These are phyloP conservation scores for Hypoxylon crocopeplum DNA, from an alignment of 495 filamentous ascomycete species.

Conservation along the genomic window DNA sequence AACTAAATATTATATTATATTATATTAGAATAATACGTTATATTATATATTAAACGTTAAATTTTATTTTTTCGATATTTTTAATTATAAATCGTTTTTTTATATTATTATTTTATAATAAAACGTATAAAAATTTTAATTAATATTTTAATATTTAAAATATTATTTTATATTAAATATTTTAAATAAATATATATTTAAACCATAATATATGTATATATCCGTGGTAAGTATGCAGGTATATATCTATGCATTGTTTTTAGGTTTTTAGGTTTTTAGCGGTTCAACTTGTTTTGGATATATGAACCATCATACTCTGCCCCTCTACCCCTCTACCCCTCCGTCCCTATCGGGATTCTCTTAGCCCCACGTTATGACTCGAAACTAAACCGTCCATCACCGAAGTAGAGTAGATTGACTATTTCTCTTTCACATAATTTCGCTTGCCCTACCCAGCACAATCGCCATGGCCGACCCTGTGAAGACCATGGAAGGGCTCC, in stretches of 20 bases:
- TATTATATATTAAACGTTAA: neutral
- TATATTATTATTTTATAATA: neutral
- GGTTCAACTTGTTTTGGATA: too few relatives aligned
- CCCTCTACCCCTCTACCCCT: too few relatives aligned
- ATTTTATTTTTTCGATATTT: neutral
- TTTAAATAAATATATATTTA: neutral
- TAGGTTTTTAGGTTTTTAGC: neutral
- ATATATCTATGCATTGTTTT: neutral
- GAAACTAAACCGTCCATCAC: neutral
- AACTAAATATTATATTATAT: too few relatives aligned
- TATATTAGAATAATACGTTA: too few relatives aligned
- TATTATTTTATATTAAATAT: neutral
- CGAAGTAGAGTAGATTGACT: neutral
- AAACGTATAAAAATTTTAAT: neutral
- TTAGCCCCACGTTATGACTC: too few relatives aligned
- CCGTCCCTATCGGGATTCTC: too few relatives aligned
- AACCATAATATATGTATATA: neutral
- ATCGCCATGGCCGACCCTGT: conserved; percentile 19
- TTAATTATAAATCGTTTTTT: neutral
- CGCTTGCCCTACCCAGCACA: neutral
- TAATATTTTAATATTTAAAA: neutral
- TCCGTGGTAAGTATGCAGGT: neutral
- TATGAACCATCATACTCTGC: too few relatives aligned
- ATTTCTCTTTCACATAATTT: too few relatives aligned
- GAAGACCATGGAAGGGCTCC: conserved; percentile 18